Evolutionary conservation across 305 asterid species (phyloP), one percentile per base, ranked within the genome.

Genomic region (Fraxinus nigra): DNA sequence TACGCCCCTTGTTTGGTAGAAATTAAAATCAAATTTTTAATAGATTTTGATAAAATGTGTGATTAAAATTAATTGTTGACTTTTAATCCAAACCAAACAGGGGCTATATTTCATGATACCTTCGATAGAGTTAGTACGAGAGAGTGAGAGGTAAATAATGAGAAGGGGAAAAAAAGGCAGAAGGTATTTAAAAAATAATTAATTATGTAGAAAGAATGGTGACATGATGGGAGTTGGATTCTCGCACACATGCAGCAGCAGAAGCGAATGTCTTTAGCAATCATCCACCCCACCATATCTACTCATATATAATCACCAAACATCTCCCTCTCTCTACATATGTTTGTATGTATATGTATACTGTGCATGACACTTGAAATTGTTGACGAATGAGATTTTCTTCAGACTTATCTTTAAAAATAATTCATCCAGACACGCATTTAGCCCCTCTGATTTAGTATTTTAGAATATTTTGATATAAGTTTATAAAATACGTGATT

Each of bases 161-260:
- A 85, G 83, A 87, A 85, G 54, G 9, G 69, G 1, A 16, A 16
- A 56, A 63, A 22, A 9, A 46, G 14, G 61, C 18, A 43, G 7
- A 76, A 82, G 38, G 10, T 73, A 80, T 61, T 13, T 7, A 77
- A 84, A 46, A 82, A 77, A 79, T 84, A 82, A 34, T 85, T 77
- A 79, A 88, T 73, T 86, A 13, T 83, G 94, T 74, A 82, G 88
- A 88, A 80, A 87, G 89, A 85, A 89, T 88, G 90, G 89, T 81
- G 85, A 84, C 87, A 90, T 91, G 90, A 86, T 90, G 93, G 88
- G 88, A 87, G 88, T 81, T 84, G 78, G 93, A 90, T 88, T 90
- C 91, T 79, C 87, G 33, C 83, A 87, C 90, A 89, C 92, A 86
- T 86, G 84, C 90, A 89, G 72, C 83, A 69, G 76, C 88, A 56